These are phyloP conservation scores for Leishmania guyanensis DNA, from an alignment of 208 protist species.

Conservation along the genomic window DNA sequence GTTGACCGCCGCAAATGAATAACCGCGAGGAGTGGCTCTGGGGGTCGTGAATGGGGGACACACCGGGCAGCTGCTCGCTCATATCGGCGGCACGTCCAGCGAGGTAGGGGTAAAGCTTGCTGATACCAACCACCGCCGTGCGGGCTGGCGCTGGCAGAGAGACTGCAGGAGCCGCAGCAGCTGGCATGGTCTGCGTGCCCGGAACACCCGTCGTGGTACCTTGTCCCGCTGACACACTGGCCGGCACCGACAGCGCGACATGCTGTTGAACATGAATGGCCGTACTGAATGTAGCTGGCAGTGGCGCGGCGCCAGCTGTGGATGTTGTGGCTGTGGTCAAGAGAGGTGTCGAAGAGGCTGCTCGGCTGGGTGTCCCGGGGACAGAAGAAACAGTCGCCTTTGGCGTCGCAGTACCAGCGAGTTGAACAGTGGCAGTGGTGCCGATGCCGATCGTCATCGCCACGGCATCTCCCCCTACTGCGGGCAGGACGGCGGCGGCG, in stretches of 20 bases:
- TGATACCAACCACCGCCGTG: conserved; percentile 39
- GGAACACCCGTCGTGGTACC: neutral
- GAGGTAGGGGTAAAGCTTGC: conserved; percentile 25
- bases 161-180: neutral
- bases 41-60: neutral
- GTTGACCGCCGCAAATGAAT: conserved; percentile 31
- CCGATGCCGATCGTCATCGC: neutral
- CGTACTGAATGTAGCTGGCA: neutral
- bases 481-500: neutral
- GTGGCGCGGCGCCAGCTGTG: neutral
- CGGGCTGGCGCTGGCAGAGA: neutral
- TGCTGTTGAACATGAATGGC: neutral
- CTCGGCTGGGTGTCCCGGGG: conserved; percentile 15
- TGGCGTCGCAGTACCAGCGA: conserved; percentile 3
- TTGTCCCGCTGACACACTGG: neutral
- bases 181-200: neutral
- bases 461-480: neutral
- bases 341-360: neutral
- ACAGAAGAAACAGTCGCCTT: conserved; percentile 3
- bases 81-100: neutral
- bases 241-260: neutral
- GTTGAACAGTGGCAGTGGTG: conserved; percentile 1
- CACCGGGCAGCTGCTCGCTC: neutral
- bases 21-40: neutral
- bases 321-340: neutral